Percentiles rank a stretch among this genome's conserved stretches.
These are phyloP conservation scores for Podaxis pistillaris DNA, from an alignment of 768 basidiomycete genomes.

Conservation along the genomic window DNA sequence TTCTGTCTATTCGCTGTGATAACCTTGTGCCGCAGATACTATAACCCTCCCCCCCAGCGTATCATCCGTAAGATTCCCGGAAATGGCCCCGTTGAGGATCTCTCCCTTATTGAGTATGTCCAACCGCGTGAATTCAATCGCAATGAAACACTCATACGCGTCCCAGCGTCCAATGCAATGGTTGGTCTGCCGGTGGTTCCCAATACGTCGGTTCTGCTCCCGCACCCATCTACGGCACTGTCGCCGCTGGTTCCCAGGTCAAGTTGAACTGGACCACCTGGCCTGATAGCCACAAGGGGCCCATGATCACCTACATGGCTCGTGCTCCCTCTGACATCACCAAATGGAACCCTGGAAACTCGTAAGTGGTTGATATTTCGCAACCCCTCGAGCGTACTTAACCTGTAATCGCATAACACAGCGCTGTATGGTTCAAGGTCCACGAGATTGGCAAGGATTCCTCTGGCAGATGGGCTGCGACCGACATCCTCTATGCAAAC, in stretches of 20 bases:
- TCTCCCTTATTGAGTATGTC: constrained; percentile 33
- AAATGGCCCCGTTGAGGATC: constrained; percentile 37
- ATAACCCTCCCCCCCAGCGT: constrained; percentile 31
- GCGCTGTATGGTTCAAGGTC: constrained; percentile 51
- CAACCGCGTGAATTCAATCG: background rate
- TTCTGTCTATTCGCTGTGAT: background rate
- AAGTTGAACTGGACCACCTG: constrained; percentile 39
- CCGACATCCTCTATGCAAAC: constrained; percentile 32
- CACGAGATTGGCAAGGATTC: constrained; percentile 39
- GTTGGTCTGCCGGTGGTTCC: constrained; percentile 23
- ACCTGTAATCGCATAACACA: constrained; percentile 13
- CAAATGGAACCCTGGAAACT: constrained; percentile 35
- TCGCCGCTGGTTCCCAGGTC: constrained; percentile 37
- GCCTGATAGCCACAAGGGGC: constrained; percentile 38
- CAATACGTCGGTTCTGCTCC: constrained; percentile 27
- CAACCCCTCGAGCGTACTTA: too few species aligned
- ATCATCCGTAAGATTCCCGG: constrained; percentile 38
- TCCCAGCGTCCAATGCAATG: constrained; percentile 30
- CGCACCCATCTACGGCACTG: constrained; percentile 35
- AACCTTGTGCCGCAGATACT: constrained; percentile 19
- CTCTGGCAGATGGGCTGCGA: constrained; percentile 43
- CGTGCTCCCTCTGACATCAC: constrained; percentile 42
- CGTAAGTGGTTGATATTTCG: constrained; percentile 22
- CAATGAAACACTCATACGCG: background rate
- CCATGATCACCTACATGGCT: constrained; percentile 44